Evolutionary conservation across 73 alveolate species (phyloP), one percentile per base, ranked within the genome.

Genomic region (Diophrys appendiculata): DNA sequence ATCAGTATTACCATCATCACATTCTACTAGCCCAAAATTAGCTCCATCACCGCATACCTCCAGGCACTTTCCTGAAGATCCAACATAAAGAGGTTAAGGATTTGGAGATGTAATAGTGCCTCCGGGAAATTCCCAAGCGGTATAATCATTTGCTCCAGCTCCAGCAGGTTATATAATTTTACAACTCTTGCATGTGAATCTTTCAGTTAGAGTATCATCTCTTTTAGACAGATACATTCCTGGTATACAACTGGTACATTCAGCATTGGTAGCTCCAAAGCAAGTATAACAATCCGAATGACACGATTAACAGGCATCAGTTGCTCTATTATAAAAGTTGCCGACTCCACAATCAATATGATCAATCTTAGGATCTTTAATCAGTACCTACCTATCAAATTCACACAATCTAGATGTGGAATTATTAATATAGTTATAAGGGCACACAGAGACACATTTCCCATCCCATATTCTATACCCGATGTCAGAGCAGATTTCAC

Each of bases 1-100:
- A 3, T 73, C 52, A 0, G 52, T 13, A 68, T 87, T 87, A 31
- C 88, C 91, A 83, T 87, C 94, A 56, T 82, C 94, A 53, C 94
- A 87, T 29, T 74, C 68, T 33, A 73, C 81, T 29, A 73, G 31
- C 2, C 87, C 87, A 25, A 78, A 67, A 60, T 78, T 55, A 28
- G 43, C 68, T 8, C 80, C 72, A 68, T 78, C 87, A 2, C 87
- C 87, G 34, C 87, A 78, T 5, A 18, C 26, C 80, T 78, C 87
- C 14, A 68, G 52, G 55, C 87, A 78, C 13, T 64, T 79, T 34
- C 87, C 87, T 2, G 27, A 3, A 3, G 72, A 18, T 5, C 80
- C 80, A 28, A 33, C 33, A 33, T 65, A 68, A n/a, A n/a, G n/a
- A n/a, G n/a, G n/a, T n/a, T n/a, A n/a, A n/a, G n/a, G n/a, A n/a